Conservation (phyloP, 768 basidiomycete species). For the Mycena polygramma region DNA sequence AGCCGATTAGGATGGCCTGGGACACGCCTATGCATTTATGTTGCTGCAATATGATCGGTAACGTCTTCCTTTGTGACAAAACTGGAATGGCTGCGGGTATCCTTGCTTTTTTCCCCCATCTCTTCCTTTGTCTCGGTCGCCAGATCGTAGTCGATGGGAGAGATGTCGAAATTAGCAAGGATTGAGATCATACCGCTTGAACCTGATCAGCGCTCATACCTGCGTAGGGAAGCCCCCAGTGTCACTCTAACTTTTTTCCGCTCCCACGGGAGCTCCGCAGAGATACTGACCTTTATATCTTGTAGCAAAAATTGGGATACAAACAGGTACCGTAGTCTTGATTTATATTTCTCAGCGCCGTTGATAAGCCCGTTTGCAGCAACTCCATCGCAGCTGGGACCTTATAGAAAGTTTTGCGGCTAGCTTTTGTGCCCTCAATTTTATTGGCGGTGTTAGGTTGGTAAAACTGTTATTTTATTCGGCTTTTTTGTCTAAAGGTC, state of each 20-base stretch:
- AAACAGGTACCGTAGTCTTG: constrained; percentile 74
- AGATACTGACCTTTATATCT: constrained; percentile 63
- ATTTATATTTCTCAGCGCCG: constrained; percentile 8
- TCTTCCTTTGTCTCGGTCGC: constrained; percentile 38
- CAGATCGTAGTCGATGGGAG: constrained; percentile 40
- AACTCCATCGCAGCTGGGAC: constrained; percentile 89
- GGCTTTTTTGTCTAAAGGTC: background rate
- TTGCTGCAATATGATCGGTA: constrained; percentile 68
- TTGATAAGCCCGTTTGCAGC: constrained; percentile 56
- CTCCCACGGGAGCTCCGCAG: constrained; percentile 52
- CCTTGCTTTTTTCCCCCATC: constrained; percentile 55
- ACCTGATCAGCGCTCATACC: constrained; percentile 98
- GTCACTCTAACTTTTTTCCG: constrained; percentile 62
- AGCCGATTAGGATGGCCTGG: constrained; percentile 44
- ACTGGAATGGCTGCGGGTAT: constrained; percentile 95
- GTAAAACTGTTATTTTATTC: constrained; percentile 26
- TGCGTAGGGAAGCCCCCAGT: constrained; percentile 98
- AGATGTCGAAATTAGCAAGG: constrained; percentile 58
- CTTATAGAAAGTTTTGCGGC: constrained; percentile 90
- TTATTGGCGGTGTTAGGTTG: constrained; percentile 89
- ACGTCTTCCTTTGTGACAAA: constrained; percentile 75
- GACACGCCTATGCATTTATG: constrained; percentile 46
- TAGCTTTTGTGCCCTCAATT: constrained; percentile 89
- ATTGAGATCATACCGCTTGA: constrained; percentile 98
- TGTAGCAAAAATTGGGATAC: constrained; percentile 81